Conservation (phyloP, 225 moss, liverwort and hornwort genomes). For the Polytrichum formosum region DNA sequence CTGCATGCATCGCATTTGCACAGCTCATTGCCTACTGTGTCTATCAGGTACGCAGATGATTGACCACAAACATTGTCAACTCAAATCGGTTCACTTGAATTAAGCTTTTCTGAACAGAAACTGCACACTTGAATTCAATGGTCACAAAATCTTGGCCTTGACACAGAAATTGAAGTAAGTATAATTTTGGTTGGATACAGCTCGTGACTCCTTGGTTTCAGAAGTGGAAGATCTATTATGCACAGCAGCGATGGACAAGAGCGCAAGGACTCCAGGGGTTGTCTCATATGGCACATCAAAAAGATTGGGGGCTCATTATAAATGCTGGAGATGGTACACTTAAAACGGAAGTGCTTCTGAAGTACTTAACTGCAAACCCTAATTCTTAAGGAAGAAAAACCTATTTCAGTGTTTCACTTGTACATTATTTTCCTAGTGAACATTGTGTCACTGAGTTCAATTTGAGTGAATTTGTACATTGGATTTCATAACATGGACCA, state of each 20-base stretch:
- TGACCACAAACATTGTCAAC: no score
- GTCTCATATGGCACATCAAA: conserved; percentile 17
- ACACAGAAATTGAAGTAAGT: not conserved
- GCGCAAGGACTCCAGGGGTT: conserved; percentile 45
- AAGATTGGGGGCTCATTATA: conserved; percentile 59
- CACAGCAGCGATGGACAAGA: conserved; percentile 42
- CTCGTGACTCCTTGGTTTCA: conserved; percentile 89
- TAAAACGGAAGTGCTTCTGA: conserved; percentile 39
- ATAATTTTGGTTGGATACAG: conserved; percentile 21
- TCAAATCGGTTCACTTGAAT: no score
- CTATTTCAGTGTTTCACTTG: not conserved
- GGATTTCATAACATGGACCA: no score
- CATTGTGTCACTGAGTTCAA: not conserved
- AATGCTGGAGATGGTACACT: conserved; percentile 32
- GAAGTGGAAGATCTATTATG: conserved; percentile 54
- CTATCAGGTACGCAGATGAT: conserved; percentile 60
- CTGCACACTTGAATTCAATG: not conserved
- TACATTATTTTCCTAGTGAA: not conserved
- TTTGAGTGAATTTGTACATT: not conserved
- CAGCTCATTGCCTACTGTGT: conserved; percentile 66
- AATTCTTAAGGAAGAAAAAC: not conserved
- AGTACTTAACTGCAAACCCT: conserved; percentile 18
- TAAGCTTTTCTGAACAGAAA: no score
- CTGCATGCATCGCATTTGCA: conserved; percentile 35
- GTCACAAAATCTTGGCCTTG: not conserved